phyloP scores from a whole-genome alignment of 176 grass and related monocot species.

The Elaeis guineensis region DNA sequence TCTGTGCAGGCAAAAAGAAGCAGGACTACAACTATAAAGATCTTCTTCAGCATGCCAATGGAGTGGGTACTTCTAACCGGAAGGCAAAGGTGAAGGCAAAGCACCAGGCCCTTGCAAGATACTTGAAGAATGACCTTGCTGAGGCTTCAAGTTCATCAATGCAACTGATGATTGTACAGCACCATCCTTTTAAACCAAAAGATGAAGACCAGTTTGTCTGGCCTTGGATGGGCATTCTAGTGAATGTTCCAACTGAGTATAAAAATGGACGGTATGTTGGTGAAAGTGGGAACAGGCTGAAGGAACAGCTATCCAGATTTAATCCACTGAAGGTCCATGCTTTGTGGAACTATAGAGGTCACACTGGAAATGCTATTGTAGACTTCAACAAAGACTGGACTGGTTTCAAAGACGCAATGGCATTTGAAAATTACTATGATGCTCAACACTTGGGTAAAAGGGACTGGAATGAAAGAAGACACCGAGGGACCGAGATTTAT shows the following conservation, averaged over 20 bases:
- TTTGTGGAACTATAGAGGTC: slow-evolving; percentile 22
- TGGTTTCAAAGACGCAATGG: slow-evolving; percentile 39
- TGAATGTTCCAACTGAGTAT: slow-evolving; percentile 31
- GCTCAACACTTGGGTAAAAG: slow-evolving; percentile 20
- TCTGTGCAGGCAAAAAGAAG: slow-evolving; percentile 70
- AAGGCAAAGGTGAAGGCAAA: slow-evolving; percentile 49
- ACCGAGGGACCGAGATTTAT: slow-evolving; percentile 35
- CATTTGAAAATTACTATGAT: slow-evolving; percentile 49
- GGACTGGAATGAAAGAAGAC: slow-evolving; percentile 35
- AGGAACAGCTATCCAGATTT: slow-evolving; percentile 44
- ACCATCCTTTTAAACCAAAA: slow-evolving; percentile 20
- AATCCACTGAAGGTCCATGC: slow-evolving; percentile 29
- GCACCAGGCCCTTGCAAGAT: slow-evolving; percentile 60
- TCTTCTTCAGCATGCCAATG: slow-evolving; percentile 65
- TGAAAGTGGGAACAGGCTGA: slow-evolving; percentile 36
- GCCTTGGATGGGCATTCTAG: slow-evolving; percentile 59
- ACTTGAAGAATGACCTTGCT: slow-evolving; percentile 38
- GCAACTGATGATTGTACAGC: slow-evolving; percentile 16
- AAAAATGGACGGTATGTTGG: slow-evolving; percentile 5
- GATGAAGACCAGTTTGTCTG: slow-evolving; percentile 38
- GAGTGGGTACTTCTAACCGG: slow-evolving; percentile 48
- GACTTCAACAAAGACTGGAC: slow-evolving; percentile 43
- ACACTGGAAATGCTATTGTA: slow-evolving; percentile 28
- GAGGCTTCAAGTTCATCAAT: slow-evolving; percentile 9
- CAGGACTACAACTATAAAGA: slow-evolving; percentile 48